These are phyloP conservation scores for Backusella morwellensis DNA, from an alignment of 192 early-diverging fungal genomes.

Conservation along the genomic window DNA sequence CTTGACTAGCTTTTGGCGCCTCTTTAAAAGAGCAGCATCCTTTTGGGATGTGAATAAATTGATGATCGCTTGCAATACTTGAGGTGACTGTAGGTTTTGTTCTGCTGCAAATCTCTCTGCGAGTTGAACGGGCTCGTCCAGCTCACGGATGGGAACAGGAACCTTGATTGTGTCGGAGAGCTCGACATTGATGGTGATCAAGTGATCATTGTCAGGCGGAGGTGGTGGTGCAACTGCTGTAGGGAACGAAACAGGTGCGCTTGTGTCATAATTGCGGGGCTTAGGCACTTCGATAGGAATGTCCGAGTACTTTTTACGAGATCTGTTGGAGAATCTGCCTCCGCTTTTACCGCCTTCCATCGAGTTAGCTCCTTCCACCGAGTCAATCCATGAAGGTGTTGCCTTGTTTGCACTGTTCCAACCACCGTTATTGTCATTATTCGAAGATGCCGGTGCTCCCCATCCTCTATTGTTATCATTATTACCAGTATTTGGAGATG, in stretches of 20 bases:
- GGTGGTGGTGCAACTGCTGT: not conserved
- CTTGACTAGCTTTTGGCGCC: not conserved
- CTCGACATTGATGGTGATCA: not conserved
- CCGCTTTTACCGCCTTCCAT: not conserved
- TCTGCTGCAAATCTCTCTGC: not conserved
- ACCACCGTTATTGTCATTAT: not conserved
- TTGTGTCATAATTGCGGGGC: not conserved
- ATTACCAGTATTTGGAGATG: not conserved
- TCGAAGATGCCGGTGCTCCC: not conserved
- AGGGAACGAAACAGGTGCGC: not conserved
- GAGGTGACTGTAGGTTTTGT: not conserved
- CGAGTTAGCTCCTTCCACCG: not conserved
- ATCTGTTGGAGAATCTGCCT: conserved; percentile 1
- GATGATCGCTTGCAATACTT: not conserved
- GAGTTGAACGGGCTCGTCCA: not conserved
- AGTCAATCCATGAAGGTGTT: conserved; percentile 1
- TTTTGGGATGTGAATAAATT: conserved; percentile 1
- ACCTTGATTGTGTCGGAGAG: not conserved
- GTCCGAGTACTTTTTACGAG: conserved; percentile 2
- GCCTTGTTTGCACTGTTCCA: not conserved
- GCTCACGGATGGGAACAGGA: not conserved
- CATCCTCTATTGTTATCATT: not conserved
- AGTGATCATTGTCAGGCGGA: not conserved
- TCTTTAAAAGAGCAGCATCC: not conserved
- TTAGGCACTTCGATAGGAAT: conserved; percentile 5